Percentiles rank a stretch among this genome's conserved stretches.
phyloP scores from a whole-genome alignment of 257 asterid genomes.

The Ballota nigra region DNA sequence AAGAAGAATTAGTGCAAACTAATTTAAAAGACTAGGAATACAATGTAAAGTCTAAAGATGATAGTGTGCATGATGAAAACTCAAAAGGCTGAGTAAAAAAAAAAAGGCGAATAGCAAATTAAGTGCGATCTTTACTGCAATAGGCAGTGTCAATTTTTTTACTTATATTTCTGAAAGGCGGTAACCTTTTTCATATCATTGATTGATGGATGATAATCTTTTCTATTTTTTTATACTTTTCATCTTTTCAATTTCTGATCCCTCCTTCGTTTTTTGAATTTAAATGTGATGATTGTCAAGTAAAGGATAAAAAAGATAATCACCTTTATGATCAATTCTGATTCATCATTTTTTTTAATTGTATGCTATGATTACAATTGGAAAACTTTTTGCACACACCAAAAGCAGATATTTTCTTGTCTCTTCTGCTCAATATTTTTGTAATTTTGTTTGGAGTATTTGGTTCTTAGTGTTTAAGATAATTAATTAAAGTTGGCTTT shows the following conservation, averaged over 20 bases:
- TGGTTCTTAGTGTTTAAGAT: background rate
- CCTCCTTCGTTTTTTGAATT: constrained; percentile 34
- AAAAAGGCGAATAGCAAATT: background rate
- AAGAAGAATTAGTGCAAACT: background rate
- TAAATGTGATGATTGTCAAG: constrained; percentile 31
- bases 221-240: background rate
- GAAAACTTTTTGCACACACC: constrained; percentile 21
- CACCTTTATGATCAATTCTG: constrained; percentile 22
- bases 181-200: constrained; percentile 46
- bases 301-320: constrained; percentile 15
- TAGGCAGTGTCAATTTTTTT: constrained; percentile 22
- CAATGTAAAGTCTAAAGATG: background rate
- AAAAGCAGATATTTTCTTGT: constrained; percentile 28
- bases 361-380: constrained; percentile 25
- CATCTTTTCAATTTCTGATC: background rate
- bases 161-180: constrained; percentile 40
- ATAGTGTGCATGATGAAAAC: background rate
- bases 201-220: constrained; percentile 38
- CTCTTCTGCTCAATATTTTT: constrained; percentile 12
- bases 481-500: background rate
- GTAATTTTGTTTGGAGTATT: background rate
- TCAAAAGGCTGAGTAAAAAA: constrained; percentile 5
- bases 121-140: constrained; percentile 33
- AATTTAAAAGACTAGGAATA: background rate
- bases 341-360: constrained; percentile 11